Evolutionary conservation across 345 rosid species (phyloP), one percentile per base, ranked within the genome.

Genomic region (Excoecaria cochinchinensis): DNA sequence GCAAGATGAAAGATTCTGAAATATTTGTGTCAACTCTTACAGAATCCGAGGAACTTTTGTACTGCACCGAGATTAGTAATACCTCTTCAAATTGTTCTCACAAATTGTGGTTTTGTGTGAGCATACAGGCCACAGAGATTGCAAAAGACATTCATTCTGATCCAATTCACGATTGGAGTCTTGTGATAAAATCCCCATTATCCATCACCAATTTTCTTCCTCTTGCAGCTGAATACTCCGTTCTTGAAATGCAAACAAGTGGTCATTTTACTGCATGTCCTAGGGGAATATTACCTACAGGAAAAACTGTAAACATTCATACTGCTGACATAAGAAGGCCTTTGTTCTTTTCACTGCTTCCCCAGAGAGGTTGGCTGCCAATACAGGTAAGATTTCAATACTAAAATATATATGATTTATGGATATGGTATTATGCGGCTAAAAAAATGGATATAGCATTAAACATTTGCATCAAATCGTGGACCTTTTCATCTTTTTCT

Each of bases 141-240:
- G 92, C 96, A 67, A 93, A 89, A 81, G 98, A 91, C 80, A 83
- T 89, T 15, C 88, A 73, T 71, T 88, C 86, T 3, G 84, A 93
- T 81, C 92, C 97, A 47, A 93, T 93, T 81, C 87, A 91, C 80
- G 99, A 95, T 82, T 95, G 99, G 99, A 85, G 72, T 79, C 84
- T 95, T 79, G 90, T 86, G 76, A 79, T 95, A 73, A 95, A 91
- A 80, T 80, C 99, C 53, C 99, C 99, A 22, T 81, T 95, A 64
- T 90, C 90, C 64, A 79, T 95, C 76, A 76, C 90, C 82, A 91
- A 86, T 77, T 89, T 84, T 83, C 99, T 95, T 85, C 99, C 98
- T 59, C 87, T 93, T 85, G 82, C 78, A 42, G 91, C 94, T 77
- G 97, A 91, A 80, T 95, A 87, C 77, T 87, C 97, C 74, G 83